Percentiles rank a stretch among this genome's conserved stretches.
These are phyloP conservation scores for Umbelopsis isabellina DNA, from an alignment of 192 early-diverging fungal genomes.

Conservation along the genomic window DNA sequence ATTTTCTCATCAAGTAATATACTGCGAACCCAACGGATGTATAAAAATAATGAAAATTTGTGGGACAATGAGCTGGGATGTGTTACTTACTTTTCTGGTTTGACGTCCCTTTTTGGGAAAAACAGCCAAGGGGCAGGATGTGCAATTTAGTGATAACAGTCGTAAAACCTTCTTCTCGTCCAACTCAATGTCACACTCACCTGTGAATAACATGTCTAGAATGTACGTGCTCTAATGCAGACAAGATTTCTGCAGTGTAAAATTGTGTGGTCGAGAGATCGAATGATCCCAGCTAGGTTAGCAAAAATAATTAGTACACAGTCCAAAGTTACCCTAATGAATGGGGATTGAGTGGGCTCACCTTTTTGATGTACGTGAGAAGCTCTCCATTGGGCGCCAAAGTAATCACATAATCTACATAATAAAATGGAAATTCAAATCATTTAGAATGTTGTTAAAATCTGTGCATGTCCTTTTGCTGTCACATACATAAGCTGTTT, in stretches of 20 bases:
- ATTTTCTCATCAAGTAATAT: constrained; percentile 86
- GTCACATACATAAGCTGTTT: constrained; percentile 71
- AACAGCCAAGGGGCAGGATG: neutral
- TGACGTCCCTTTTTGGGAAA: constrained; percentile 71
- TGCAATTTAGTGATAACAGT: too few relatives aligned
- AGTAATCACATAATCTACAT: constrained; percentile 87
- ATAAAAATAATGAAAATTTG: neutral
- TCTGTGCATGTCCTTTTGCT: neutral
- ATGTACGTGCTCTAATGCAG: constrained; percentile 90
- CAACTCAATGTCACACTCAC: constrained; percentile 11
- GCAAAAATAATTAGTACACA: constrained; percentile 2
- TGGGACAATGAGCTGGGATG: neutral
- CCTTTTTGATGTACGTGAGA: constrained; percentile 78
- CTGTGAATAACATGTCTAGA: constrained; percentile 81
- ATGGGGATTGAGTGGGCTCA: constrained; percentile 28
- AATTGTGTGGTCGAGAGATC: constrained; percentile 74
- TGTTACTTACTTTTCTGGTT: constrained; percentile 84
- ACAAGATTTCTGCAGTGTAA: constrained; percentile 87
- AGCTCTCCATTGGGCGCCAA: constrained; percentile 91
- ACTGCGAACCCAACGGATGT: constrained; percentile 43
- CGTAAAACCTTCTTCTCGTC: too few relatives aligned
- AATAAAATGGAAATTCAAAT: neutral
- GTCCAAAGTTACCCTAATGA: neutral
- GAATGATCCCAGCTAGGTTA: constrained; percentile 71
- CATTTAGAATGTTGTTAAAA: too few relatives aligned